These are phyloP conservation scores for Citrullus mucosospermus DNA, from an alignment of 306 rosid species.

Conservation along the genomic window DNA sequence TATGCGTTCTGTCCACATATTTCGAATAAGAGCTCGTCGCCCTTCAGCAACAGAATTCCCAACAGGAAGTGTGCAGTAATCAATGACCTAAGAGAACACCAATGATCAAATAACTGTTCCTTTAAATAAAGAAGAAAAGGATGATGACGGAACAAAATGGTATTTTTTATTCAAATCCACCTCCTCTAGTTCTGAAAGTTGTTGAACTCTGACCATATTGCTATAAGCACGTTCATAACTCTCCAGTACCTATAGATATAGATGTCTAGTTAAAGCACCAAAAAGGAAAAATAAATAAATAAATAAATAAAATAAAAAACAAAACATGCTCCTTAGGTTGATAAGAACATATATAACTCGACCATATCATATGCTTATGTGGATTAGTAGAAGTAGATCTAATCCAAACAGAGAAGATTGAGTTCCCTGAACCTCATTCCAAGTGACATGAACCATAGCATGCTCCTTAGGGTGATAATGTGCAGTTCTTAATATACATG, in stretches of 20 bases:
- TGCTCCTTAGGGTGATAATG: not conserved
- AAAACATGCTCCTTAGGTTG: no score
- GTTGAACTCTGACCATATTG: conserved; percentile 97
- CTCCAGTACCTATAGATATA: conserved; percentile 64
- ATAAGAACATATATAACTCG: not conserved
- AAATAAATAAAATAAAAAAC: no score
- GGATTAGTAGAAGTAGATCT: not conserved
- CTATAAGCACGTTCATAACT: conserved; percentile 95
- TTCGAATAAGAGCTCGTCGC: conserved; percentile 81
- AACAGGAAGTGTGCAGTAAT: conserved; percentile 77
- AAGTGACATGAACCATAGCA: not conserved
- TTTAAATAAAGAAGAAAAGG: not conserved
- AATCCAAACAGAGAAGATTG: not conserved
- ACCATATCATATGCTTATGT: not conserved
- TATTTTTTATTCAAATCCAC: conserved; percentile 22
- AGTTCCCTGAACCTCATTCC: not conserved
- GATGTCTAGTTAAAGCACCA: not conserved
- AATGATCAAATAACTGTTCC: not conserved
- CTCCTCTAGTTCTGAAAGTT: conserved; percentile 95
- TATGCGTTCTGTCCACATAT: conserved; percentile 98
- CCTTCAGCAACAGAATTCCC: conserved; percentile 73
- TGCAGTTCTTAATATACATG: not conserved
- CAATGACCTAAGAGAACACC: conserved; percentile 56
- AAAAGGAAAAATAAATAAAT: not conserved
- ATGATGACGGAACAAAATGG: not conserved